A percentile compares a stretch with the other conserved stretches of the same genome.
These are phyloP conservation scores for Penicillium herquei DNA, from an alignment of 495 filamentous ascomycete species.

Conservation along the genomic window DNA sequence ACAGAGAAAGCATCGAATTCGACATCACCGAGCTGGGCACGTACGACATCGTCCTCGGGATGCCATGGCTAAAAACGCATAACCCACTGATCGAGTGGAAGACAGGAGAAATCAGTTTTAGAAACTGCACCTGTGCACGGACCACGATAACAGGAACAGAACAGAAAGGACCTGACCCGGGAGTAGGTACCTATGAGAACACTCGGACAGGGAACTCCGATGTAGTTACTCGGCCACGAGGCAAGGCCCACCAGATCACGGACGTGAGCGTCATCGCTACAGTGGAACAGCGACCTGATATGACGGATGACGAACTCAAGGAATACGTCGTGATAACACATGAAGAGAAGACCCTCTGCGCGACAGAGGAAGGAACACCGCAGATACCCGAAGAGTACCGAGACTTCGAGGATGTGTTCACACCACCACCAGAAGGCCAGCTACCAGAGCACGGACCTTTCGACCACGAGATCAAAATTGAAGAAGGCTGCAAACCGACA, in stretches of 20 bases:
- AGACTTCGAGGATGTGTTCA: conserved; percentile 5
- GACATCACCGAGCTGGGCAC: not conserved
- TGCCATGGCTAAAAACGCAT: not conserved
- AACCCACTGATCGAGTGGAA: not conserved
- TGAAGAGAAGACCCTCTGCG: not conserved
- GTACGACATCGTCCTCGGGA: not conserved
- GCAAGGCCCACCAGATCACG: not conserved
- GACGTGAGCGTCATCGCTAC: not conserved
- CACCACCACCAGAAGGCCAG: not conserved
- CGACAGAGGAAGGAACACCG: conserved; percentile 3
- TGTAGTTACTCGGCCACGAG: not conserved
- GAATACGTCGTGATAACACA: not conserved
- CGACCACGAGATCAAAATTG: not conserved
- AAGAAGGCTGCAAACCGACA: not conserved
- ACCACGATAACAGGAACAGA: not conserved
- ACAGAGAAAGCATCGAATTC: not conserved
- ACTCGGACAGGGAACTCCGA: not conserved
- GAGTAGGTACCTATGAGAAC: not conserved
- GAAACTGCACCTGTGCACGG: not conserved
- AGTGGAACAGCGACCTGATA: not conserved
- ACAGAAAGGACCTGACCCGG: not conserved
- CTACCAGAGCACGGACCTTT: conserved; percentile 1
- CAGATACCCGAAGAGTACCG: conserved; percentile 5
- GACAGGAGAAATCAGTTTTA: too few species aligned
- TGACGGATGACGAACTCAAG: not conserved